These are phyloP conservation scores for Nemania sp. DNA, from an alignment of 2,329 filamentous ascomycete species.

Conservation along the genomic window DNA sequence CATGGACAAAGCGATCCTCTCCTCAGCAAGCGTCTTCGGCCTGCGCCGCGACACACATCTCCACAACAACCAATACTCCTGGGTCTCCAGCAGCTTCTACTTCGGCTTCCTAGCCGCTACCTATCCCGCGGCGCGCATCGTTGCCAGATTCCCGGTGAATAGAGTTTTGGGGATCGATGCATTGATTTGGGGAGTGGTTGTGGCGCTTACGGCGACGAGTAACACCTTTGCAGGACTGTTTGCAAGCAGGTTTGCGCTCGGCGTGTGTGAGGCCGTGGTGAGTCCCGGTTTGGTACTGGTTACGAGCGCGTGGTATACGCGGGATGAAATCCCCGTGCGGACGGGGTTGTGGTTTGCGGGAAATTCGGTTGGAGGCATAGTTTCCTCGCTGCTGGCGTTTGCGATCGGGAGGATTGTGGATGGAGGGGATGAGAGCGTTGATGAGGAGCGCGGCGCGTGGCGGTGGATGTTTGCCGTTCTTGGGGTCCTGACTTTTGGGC, in stretches of 20 bases:
- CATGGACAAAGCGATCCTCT: conserved; percentile 63
- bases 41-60: conserved; percentile 46
- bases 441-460: conserved; percentile 44
- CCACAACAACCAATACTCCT: conserved; percentile 50
- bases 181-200: conserved; percentile 54
- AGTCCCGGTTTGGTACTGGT: conserved; percentile 60
- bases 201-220: conserved; percentile 50
- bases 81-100: conserved; percentile 52
- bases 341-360: conserved; percentile 61
- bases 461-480: conserved; percentile 62
- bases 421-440: too few relatives aligned
- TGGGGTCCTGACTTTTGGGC: conserved; percentile 54
- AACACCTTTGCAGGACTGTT: conserved; percentile 53
- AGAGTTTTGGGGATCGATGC: conserved; percentile 53
- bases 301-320: conserved; percentile 59
- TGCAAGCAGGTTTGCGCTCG: conserved; percentile 56
- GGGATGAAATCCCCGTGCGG: conserved; percentile 57
- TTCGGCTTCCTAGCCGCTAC: conserved; percentile 55
- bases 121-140: conserved; percentile 53
- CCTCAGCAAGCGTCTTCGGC: conserved; percentile 60
- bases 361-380: conserved; percentile 52
- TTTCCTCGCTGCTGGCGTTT: conserved; percentile 56
- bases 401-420: conserved; percentile 49
- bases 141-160: conserved; percentile 51
- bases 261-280: conserved; percentile 58